Conservation (phyloP, 2,329 filamentous ascomycete species). For the Stagonosporopsis cucurbitacearum region DNA sequence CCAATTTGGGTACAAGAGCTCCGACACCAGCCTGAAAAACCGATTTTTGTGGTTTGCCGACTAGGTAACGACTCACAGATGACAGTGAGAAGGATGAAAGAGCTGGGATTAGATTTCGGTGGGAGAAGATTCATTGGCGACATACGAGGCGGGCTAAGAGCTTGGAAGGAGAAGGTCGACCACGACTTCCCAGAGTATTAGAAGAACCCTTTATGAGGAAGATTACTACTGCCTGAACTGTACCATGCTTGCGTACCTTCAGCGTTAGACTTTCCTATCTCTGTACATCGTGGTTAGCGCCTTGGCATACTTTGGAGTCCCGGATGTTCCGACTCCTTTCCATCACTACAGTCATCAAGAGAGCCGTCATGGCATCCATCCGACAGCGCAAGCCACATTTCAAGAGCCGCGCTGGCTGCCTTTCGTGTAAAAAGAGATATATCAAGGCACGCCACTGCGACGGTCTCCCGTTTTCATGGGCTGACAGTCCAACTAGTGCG, state of each 20-base stretch:
- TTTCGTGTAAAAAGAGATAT: not conserved
- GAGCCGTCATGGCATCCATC: not conserved
- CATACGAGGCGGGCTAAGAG: conserved; percentile 72
- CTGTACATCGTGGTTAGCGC: not conserved
- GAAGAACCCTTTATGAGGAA: not conserved
- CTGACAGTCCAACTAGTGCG: not conserved
- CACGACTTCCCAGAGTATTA: conserved; percentile 63
- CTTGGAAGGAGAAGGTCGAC: conserved; percentile 76
- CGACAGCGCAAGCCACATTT: not conserved
- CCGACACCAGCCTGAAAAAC: conserved; percentile 45
- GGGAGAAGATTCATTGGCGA: conserved; percentile 70
- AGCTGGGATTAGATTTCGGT: conserved; percentile 61
- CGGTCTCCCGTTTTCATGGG: too few species aligned
- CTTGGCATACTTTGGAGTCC: not conserved
- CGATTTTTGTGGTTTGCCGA: conserved; percentile 76
- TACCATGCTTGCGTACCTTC: not conserved
- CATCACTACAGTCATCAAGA: not conserved
- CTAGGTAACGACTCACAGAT: conserved; percentile 81
- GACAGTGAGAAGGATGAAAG: conserved; percentile 69
- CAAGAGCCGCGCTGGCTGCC: not conserved
- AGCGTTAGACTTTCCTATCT: not conserved
- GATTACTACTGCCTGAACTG: not conserved
- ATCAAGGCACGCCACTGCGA: not conserved
- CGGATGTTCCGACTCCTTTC: not conserved
- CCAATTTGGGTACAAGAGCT: conserved; percentile 40